Evolutionary conservation across 106 monocot species (phyloP), one percentile per base, ranked within the genome.

Genomic region (Ottelia alismoides): DNA sequence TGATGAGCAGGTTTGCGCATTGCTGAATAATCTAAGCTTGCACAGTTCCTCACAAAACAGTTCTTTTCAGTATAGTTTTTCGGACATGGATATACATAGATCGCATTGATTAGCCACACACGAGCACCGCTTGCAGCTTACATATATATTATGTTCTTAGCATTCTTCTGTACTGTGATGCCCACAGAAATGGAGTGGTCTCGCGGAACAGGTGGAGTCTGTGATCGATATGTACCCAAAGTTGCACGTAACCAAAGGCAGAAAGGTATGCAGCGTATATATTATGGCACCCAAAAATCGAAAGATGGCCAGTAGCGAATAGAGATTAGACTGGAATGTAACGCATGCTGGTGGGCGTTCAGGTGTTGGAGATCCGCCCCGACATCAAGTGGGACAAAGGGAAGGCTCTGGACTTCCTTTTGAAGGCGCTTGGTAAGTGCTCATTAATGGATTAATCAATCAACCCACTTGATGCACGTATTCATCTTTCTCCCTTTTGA

Each of bases 331-430:
- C 11, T 43, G 27, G 11, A 62, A 25, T 50, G 5, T 2, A 22
- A 55, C 46, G 49, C 58, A 52, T 62, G 4, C 2, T 31, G 32
- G 57, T 25, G 30, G 45, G 46, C 44, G 27, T 65, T 27, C n/a
- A 84, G 90, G 90, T 90, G 5, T 46, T 90, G 26, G 90, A 90
- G 80, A 78, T 90, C 61, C 76, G 90, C 18, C 90, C 90, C 18
- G 69, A 62, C 7, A 84, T 90, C 43, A 77, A 90, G 58, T 90
- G 90, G 90, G 84, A 90, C 65, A 90, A 90, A 55, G 90, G 84
- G 22, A 84, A 81, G 64, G 90, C 84, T 1, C 53, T 84, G 1
- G 84, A 84, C 59, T 84, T 90, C 70, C 49, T 84, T 35, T 57
- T 90, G 20, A 74, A 84, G 51, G 77, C 80, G 11, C 77, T 84